A percentile compares a stretch with the other conserved stretches of the same genome.
Evolutionary conservation across 2,329 filamentous ascomycete genomes (phyloP).

Genomic region (Paecilomyces variotii): DNA sequence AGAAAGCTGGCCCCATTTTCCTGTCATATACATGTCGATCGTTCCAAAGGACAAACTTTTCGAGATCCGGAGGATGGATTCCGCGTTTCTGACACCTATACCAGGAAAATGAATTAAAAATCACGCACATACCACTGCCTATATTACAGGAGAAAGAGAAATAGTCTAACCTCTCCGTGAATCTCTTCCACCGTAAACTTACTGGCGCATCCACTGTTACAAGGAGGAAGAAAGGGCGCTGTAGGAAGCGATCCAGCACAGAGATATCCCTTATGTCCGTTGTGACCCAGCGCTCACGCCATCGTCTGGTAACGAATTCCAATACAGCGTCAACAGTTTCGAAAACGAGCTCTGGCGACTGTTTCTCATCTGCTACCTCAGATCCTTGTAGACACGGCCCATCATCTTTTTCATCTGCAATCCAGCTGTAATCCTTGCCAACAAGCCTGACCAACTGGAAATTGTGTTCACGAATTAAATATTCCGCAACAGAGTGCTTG

Average conservation of each 20-base stretch:
- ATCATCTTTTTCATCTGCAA: conserved; percentile 17
- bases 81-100: conserved; percentile 42
- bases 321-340: conserved; percentile 59
- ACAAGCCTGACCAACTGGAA: conserved; percentile 66
- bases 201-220: conserved; percentile 88
- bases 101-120: conserved; percentile 1
- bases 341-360: conserved; percentile 40
- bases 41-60: conserved; percentile 53
- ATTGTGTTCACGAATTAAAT: conserved; percentile 73
- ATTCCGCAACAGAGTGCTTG: conserved; percentile 82
- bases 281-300: conserved; percentile 78
- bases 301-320: conserved; percentile 76
- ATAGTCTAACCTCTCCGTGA: conserved; percentile 47
- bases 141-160: conserved; percentile 49
- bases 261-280: conserved; percentile 69
- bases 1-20: conserved; percentile 58
- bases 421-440: conserved; percentile 14
- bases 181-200: conserved; percentile 73
- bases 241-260: conserved; percentile 65
- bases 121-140: conserved; percentile 24
- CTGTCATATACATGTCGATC: conserved; percentile 68
- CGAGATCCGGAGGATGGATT: conserved; percentile 45
- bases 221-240: conserved; percentile 86
- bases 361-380: conserved; percentile 11
- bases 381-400: conserved; percentile 20